A percentile compares a stretch with the other conserved stretches of the same genome.
Evolutionary conservation across 192 early-diverging fungal species (phyloP).

Genomic region (Backusella liffmaniae): DNA sequence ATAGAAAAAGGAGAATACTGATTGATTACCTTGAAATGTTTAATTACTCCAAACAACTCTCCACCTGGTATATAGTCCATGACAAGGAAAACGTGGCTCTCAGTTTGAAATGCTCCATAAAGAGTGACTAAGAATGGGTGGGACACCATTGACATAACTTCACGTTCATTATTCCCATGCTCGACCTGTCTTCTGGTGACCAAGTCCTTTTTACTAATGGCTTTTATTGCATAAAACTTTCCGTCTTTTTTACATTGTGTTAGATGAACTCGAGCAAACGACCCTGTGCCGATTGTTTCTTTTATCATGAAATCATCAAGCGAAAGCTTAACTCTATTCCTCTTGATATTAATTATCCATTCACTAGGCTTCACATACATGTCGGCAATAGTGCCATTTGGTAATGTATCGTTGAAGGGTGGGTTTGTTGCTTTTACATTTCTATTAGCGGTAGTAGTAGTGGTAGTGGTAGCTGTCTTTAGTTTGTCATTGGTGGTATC

Average conservation of each 20-base stretch:
- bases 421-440: background rate
- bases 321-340: background rate
- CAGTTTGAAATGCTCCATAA: constrained; percentile 88
- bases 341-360: background rate
- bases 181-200: constrained; percentile 92
- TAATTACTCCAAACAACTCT: constrained; percentile 75
- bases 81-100: constrained; percentile 83
- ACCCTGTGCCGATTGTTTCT: constrained; percentile 89
- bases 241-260: constrained; percentile 70
- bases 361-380: background rate
- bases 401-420: background rate
- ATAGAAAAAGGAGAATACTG: background rate
- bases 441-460: background rate
- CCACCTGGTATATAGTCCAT: constrained; percentile 94
- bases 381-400: background rate
- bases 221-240: constrained; percentile 93
- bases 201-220: constrained; percentile 87
- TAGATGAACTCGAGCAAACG: constrained; percentile 93
- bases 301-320: constrained; percentile 72
- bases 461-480: background rate
- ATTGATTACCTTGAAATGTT: constrained; percentile 40
- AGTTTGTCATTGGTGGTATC: background rate
- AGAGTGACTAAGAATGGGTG: constrained; percentile 88
- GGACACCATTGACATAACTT: constrained; percentile 76
- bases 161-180: constrained; percentile 92